Conservation (phyloP, 2,329 filamentous ascomycete genomes). For the Colletotrichum costaricense region DNA sequence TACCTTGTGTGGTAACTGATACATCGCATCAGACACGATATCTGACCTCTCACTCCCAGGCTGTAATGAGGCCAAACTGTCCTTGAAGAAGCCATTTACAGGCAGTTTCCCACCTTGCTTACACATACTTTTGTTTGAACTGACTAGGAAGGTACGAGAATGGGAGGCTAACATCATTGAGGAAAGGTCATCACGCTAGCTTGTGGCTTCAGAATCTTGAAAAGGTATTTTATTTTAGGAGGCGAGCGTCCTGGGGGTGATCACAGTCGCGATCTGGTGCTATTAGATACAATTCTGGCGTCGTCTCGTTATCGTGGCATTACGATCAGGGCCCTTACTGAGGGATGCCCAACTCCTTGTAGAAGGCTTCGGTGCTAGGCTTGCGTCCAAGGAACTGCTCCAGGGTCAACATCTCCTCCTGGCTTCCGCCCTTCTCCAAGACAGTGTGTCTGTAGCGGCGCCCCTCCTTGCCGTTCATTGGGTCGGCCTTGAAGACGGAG, state of each 20-base stretch:
- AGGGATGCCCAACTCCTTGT: conserved; percentile 74
- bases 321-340: conserved; percentile 22
- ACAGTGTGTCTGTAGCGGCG: conserved; percentile 82
- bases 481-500: conserved; percentile 79
- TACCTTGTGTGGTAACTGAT: too few species aligned
- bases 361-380: conserved; percentile 83
- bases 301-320: neutral
- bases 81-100: too few species aligned
- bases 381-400: conserved; percentile 82
- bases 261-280: conserved; percentile 9
- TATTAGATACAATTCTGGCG: conserved; percentile 10
- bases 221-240: neutral
- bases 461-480: conserved; percentile 81
- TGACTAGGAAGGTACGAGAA: too few species aligned
- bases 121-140: too few species aligned
- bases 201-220: too few species aligned
- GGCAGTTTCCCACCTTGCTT: too few species aligned
- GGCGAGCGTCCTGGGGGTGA: neutral
- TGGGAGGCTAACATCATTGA: too few species aligned
- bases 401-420: conserved; percentile 84
- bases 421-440: conserved; percentile 80
- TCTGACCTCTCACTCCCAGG: too few species aligned
- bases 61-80: too few species aligned
- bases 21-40: fast-evolving
- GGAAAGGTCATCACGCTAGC: too few species aligned